Evolutionary conservation across 2,329 filamentous ascomycete species (phyloP), one percentile per base, ranked within the genome.

Genomic region (Kalmusia sp.): DNA sequence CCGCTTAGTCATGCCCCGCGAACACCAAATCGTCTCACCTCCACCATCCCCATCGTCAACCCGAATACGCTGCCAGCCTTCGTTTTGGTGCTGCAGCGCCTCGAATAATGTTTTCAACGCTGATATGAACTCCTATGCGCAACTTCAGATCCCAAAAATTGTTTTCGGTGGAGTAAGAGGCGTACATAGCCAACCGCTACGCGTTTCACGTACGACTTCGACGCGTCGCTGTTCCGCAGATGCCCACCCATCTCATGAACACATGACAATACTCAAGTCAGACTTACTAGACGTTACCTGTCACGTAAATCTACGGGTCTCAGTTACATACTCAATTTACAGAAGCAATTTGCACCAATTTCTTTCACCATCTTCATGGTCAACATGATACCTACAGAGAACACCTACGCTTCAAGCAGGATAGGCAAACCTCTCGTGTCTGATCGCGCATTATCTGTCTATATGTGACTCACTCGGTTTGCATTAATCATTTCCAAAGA

Each of bases 21-120:
- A 55, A 55, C 49, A 43, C 37, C 52, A 50, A 50, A 54, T 28
- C 49, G 14, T 28, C 12, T 19, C 34, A n/a, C 34, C 19, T 1
- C 28, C 28, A 31, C 31, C 22, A 27, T 43, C 35, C 48, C 6
- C 33, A 22, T 12, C 28, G 6, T 25, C 34, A 30, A 4, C 9
- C 8, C 28, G 22, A 19, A 17, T 22, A 19, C 12, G 37, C 28
- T 25, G 21, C 21, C 22, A 17, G 8, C 24, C n/a, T 24, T 24
- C 17, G n/a, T 14, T 14, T 9, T 12, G 6, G 22, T 8, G 9
- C 21, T 38, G 41, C 41, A 45, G 3, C 21, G 11, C 12, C 6
- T 24, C 19, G 17, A 45, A 45, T 33, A 34, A 34, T 45, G 24
- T 19, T 43, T 6, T n/a, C 8, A 30, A 2, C 8, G 25, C 3